These are phyloP conservation scores for Ogataea parapolymorpha DNA, from an alignment of 805 yeast genomes.

Conservation along the genomic window DNA sequence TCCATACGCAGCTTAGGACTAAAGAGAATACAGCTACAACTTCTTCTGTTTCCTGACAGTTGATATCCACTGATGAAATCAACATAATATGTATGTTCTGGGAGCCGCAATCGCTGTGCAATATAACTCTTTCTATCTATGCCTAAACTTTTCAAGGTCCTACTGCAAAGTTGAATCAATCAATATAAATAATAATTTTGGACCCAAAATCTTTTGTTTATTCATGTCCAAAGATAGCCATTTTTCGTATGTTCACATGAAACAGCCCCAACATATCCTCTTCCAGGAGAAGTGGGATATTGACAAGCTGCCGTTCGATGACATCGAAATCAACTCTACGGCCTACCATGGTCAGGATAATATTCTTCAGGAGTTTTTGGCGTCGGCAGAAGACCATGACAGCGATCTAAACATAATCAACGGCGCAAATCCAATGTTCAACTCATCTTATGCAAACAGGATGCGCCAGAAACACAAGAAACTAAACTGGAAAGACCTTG, in stretches of 20 bases:
- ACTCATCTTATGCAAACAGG: conserved; percentile 27
- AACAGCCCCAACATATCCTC: conserved; percentile 28
- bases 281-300: conserved; percentile 33
- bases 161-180: no score
- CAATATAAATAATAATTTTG: no score
- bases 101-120: no score
- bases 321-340: conserved; percentile 28
- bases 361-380: conserved; percentile 27
- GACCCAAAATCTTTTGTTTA: not conserved
- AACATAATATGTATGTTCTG: no score
- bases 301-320: conserved; percentile 32
- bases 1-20: no score
- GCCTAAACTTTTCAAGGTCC: no score
- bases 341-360: conserved; percentile 20
- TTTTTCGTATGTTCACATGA: conserved; percentile 30
- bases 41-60: no score
- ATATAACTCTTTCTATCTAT: no score
- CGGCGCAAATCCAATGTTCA: conserved; percentile 28
- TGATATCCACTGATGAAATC: no score
- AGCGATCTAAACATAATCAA: conserved; percentile 23
- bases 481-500: conserved; percentile 33
- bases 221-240: conserved; percentile 29
- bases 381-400: conserved; percentile 28
- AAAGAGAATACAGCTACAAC: no score
- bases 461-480: conserved; percentile 26